Conservation (phyloP, 2,329 filamentous ascomycete genomes). For the Venturia nashicola region DNA sequence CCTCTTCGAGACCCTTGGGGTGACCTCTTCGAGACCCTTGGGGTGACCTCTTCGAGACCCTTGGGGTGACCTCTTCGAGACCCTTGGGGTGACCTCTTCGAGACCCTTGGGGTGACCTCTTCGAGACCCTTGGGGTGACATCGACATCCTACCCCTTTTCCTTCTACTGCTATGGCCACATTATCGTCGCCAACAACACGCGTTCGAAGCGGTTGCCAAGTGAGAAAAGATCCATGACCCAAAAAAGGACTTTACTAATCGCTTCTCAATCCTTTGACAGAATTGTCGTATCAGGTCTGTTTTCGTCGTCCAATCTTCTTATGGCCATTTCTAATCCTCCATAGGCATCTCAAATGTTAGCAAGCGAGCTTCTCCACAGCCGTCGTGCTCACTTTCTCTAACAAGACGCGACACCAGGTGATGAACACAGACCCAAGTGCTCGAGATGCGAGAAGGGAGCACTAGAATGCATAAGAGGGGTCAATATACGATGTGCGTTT, state of each 20-base stretch:
- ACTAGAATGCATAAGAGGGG: not conserved
- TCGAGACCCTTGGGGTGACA: not conserved
- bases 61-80: not conserved
- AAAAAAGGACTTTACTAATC: not conserved
- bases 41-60: not conserved
- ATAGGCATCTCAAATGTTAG: slow-evolving; percentile 3
- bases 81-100: not conserved
- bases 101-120: not conserved
- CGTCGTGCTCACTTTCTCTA: not conserved
- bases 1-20: not conserved
- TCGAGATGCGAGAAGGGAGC: not conserved
- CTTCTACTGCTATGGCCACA: not conserved
- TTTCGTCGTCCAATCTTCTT: not conserved
- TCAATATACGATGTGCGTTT: slow-evolving; percentile 1
- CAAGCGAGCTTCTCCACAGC: not conserved
- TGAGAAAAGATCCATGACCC: not conserved
- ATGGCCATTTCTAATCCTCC: not conserved
- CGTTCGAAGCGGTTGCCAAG: slow-evolving; percentile 2
- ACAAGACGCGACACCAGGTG: not conserved
- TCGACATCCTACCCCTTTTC: not conserved
- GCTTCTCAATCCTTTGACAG: not conserved
- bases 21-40: not conserved
- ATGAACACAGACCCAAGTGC: not conserved
- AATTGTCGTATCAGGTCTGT: not conserved
- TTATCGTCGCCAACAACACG: not conserved